Percentiles rank a stretch among this genome's conserved stretches.
These are phyloP conservation scores for Talaromyces pinophilus DNA, from an alignment of 2,329 filamentous ascomycete genomes.

Conservation along the genomic window DNA sequence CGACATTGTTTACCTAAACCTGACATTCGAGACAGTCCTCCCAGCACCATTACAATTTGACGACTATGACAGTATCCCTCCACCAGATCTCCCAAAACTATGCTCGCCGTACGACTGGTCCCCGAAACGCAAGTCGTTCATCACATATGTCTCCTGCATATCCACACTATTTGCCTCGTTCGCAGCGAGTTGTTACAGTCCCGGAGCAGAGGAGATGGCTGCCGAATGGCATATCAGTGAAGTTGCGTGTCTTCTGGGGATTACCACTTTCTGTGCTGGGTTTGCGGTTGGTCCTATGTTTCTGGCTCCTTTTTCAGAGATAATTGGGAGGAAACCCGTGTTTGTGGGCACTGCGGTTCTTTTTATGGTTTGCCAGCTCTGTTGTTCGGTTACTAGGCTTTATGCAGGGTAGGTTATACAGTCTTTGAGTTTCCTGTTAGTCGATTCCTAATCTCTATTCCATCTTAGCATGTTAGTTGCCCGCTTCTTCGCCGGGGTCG, in stretches of 20 bases:
- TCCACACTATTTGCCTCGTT: slow-evolving; percentile 5
- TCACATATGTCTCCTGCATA: background rate
- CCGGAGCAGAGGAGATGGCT: slow-evolving; percentile 9
- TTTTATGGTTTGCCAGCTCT: background rate
- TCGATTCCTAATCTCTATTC: background rate
- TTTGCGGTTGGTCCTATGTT: slow-evolving; percentile 17
- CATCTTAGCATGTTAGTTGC: background rate
- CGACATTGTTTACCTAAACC: too few relatives aligned
- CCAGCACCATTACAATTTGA: too few relatives aligned
- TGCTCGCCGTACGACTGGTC: background rate
- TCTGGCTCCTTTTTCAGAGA: slow-evolving; percentile 1
- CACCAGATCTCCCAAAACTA: background rate
- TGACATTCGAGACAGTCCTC: too few relatives aligned
- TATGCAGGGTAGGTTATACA: background rate
- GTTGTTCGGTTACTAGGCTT: slow-evolving; percentile 5
- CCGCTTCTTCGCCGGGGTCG: background rate
- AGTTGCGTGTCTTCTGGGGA: background rate
- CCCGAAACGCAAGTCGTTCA: background rate
- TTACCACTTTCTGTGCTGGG: slow-evolving; percentile 11
- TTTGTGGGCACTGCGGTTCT: slow-evolving; percentile 8
- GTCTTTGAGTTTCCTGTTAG: background rate
- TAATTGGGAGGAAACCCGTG: slow-evolving; percentile 9
- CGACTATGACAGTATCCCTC: background rate
- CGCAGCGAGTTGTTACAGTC: background rate
- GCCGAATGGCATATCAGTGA: slow-evolving; percentile 9